These are phyloP conservation scores for Sphenostylis stenocarpa DNA, from an alignment of 306 rosid species.

Conservation along the genomic window DNA sequence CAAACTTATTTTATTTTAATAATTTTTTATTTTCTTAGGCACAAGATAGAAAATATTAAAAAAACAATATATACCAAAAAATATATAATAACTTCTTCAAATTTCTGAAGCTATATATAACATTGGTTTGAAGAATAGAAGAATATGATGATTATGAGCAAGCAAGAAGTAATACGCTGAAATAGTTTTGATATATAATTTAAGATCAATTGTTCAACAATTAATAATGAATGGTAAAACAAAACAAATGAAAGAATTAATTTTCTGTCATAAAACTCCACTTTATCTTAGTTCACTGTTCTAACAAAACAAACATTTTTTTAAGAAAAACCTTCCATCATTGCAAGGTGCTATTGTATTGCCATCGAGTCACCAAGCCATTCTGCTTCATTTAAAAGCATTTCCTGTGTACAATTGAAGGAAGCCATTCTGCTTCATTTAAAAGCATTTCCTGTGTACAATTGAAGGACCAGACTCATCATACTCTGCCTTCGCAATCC, in stretches of 20 bases:
- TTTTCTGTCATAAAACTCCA: slow-evolving; percentile 40
- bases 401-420: slow-evolving; percentile 94
- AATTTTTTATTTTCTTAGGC: too few relatives aligned
- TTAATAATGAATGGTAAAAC: slow-evolving; percentile 37
- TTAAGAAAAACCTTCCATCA: slow-evolving; percentile 24
- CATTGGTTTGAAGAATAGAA: not conserved
- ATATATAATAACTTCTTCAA: not conserved
- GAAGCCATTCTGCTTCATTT: slow-evolving; percentile 43
- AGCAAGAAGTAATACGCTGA: slow-evolving; percentile 22
- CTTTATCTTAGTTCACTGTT: slow-evolving; percentile 31
- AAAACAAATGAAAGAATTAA: slow-evolving; percentile 52
- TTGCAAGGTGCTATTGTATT: slow-evolving; percentile 38
- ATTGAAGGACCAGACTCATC: slow-evolving; percentile 93
- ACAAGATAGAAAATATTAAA: not conserved
- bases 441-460: slow-evolving; percentile 96
- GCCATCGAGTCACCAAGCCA: slow-evolving; percentile 24
- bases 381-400: slow-evolving; percentile 57
- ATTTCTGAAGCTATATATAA: not conserved
- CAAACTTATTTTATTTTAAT: too few relatives aligned
- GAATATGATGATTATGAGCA: not conserved
- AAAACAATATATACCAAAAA: not conserved
- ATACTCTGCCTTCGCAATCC: slow-evolving; percentile 95
- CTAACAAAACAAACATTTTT: slow-evolving; percentile 39
- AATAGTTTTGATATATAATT: slow-evolving; percentile 34
- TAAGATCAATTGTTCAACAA: slow-evolving; percentile 41